Evolutionary conservation across 2,329 filamentous ascomycete species (phyloP).

Genomic region (Plectosphaerella sp.): DNA sequence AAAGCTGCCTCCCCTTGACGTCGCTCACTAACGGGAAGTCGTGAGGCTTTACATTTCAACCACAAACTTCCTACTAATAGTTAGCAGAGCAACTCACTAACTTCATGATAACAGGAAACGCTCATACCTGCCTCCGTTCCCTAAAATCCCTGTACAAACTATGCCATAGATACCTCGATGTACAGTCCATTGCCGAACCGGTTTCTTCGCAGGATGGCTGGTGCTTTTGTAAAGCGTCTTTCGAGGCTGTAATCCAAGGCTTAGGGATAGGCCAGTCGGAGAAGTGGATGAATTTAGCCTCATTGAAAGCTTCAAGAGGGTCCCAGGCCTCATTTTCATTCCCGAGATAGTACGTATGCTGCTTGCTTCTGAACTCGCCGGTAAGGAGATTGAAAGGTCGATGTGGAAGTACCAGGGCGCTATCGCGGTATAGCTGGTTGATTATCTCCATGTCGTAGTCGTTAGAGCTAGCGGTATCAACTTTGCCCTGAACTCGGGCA

Average conservation of each 20-base stretch:
- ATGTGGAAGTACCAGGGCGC: conserved; percentile 59
- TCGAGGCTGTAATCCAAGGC: conserved; percentile 10
- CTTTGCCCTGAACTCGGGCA: conserved; percentile 19
- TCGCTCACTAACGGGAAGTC: too few relatives aligned
- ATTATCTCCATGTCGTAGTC: conserved; percentile 66
- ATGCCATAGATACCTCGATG: conserved; percentile 3
- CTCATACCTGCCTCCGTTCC: neutral
- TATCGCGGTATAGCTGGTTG: conserved; percentile 55
- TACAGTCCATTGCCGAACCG: conserved; percentile 6
- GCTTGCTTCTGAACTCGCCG: conserved; percentile 52
- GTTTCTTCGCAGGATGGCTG: conserved; percentile 4
- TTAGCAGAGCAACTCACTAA: too few relatives aligned
- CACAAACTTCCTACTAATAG: too few relatives aligned
- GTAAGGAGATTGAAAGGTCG: conserved; percentile 57
- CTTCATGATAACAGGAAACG: too few relatives aligned
- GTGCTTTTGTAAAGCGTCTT: conserved; percentile 1
- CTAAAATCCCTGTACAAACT: neutral
- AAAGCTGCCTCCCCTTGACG: too few relatives aligned
- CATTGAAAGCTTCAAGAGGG: conserved; percentile 40
- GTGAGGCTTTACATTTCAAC: too few relatives aligned
- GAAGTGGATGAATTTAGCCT: conserved; percentile 54
- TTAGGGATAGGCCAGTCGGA: conserved; percentile 16
- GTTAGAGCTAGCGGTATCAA: conserved; percentile 13
- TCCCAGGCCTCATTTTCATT: conserved; percentile 47
- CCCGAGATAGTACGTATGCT: conserved; percentile 37